phyloP scores from a whole-genome alignment of 2,329 filamentous ascomycete genomes.

The Xylaria arbuscula region DNA sequence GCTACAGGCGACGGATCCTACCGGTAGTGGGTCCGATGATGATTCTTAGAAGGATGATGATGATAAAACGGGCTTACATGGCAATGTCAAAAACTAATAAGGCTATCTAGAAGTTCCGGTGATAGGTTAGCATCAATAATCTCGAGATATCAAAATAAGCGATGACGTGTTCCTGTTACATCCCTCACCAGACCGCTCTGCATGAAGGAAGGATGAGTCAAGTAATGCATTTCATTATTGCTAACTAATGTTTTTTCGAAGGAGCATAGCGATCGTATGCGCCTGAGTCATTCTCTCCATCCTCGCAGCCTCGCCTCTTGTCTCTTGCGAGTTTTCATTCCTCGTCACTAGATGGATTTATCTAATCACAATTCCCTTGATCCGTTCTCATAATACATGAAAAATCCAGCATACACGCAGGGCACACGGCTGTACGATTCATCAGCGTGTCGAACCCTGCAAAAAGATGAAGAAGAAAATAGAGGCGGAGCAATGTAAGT shows the following conservation, averaged over 20 bases:
- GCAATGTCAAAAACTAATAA: not conserved
- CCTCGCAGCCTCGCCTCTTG: slow-evolving; percentile 7
- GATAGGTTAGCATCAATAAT: not conserved
- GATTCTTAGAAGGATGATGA: slow-evolving; percentile 8
- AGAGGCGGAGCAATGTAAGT: slow-evolving; percentile 35
- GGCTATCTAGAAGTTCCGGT: not conserved
- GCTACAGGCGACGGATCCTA: slow-evolving; percentile 44
- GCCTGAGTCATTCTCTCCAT: slow-evolving; percentile 14
- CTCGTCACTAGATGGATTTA: slow-evolving; percentile 27
- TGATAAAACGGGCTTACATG: not conserved
- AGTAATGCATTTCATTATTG: slow-evolving; percentile 23
- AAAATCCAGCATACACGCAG: slow-evolving; percentile 28
- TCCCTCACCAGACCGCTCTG: not conserved
- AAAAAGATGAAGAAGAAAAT: slow-evolving; percentile 28
- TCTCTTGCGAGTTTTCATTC: slow-evolving; percentile 32
- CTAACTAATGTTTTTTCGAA: slow-evolving; percentile 6
- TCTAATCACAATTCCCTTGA: slow-evolving; percentile 26
- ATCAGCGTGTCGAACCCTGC: slow-evolving; percentile 17
- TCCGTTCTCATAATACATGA: slow-evolving; percentile 32
- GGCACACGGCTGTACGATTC: slow-evolving; percentile 6
- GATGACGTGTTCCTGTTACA: not conserved
- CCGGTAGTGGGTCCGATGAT: slow-evolving; percentile 26
- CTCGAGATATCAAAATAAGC: not conserved
- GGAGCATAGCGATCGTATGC: slow-evolving; percentile 20
- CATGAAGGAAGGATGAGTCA: not conserved